Percentiles rank a stretch among this genome's conserved stretches.
phyloP scores from a whole-genome alignment of 129 eudicot genomes.

The Pulicaria dysenterica region DNA sequence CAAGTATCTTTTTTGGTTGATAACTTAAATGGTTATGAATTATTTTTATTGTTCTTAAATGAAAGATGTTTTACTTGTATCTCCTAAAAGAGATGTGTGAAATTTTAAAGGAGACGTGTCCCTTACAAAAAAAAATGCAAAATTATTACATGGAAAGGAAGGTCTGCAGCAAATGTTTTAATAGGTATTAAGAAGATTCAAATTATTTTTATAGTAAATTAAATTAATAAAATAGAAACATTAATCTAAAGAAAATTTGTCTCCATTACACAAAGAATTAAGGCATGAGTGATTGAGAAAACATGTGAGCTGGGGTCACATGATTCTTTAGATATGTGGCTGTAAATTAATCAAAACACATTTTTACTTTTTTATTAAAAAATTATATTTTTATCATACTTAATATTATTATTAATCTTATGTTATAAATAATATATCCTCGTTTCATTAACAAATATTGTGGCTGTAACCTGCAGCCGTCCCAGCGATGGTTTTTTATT shows the following conservation, averaged over 20 bases:
- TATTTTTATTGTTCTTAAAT: too few relatives aligned
- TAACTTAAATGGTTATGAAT: slow-evolving; percentile 4
- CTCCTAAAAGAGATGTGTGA: not conserved
- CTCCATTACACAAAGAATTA: slow-evolving; percentile 30
- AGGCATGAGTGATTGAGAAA: slow-evolving; percentile 35
- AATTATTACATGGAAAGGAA: not conserved
- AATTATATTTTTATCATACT: not conserved
- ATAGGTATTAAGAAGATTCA: slow-evolving; percentile 28
- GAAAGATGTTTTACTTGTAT: too few relatives aligned
- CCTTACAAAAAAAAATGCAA: not conserved
- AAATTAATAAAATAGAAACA: not conserved
- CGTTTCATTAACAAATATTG: not conserved
- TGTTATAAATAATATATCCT: not conserved
- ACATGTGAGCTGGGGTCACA: slow-evolving; percentile 43
- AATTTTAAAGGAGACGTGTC: slow-evolving; percentile 22
- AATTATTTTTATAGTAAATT: slow-evolving; percentile 17
- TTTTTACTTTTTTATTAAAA: not conserved
- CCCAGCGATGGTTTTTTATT: too few relatives aligned
- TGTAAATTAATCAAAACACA: slow-evolving; percentile 9
- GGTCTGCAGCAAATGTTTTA: not conserved
- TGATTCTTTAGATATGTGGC: slow-evolving; percentile 32
- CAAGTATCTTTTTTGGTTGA: not conserved
- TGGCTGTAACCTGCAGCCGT: not conserved
- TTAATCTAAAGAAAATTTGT: slow-evolving; percentile 24
- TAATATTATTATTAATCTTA: not conserved